Evolutionary conservation across 2,329 filamentous ascomycete species (phyloP), one percentile per base, ranked within the genome.

Genomic region (Cladobotryum protrusum): DNA sequence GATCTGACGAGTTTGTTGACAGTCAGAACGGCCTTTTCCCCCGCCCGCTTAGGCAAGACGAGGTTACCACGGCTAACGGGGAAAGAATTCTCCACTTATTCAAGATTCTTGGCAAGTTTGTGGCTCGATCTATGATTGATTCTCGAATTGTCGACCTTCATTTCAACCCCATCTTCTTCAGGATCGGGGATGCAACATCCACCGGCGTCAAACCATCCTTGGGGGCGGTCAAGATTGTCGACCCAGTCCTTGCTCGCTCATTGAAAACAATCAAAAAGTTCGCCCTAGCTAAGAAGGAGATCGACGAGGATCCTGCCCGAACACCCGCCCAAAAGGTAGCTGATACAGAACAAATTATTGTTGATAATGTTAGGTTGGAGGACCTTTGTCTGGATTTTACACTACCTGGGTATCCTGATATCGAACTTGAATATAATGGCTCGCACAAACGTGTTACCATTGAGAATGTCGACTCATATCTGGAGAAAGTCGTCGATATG

Each of bases 141-240:
- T 96, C 92, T 1, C 83, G 93, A 48, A 97, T 99, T 64, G 96
- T 99, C 58, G 93, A 99, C 61, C 84, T 99, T 57, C 93, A 92
- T 49, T 93, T 99, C 71, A 99, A 96, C 64, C 88, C 93, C 2
- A 95, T 90, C 5, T 96, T 99, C 73, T 99, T 99, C 83, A 88
- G 92, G 51, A 87, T 96, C 56, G 89, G 88, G 14, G 87, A 95
- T 59, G 77, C 82, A 2, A 67, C 70, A 1, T 71, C 81, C 1
- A 68, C 71, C 4, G 75, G 75, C 0, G 83, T 96, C 4, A 83
- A 83, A 18, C 90, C 91, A 12, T 96, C 91, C 0, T 76, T 99
- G 7, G 90, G 89, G 5, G 88, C 93, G 1, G 84, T 99, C 43
- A 95, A 91, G 65, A 82, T 86, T 4, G 90, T 99, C 4, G 93